A percentile compares a stretch with the other conserved stretches of the same genome.
Conservation (phyloP, 345 rosid species). For the Hibiscus tridactylites region DNA sequence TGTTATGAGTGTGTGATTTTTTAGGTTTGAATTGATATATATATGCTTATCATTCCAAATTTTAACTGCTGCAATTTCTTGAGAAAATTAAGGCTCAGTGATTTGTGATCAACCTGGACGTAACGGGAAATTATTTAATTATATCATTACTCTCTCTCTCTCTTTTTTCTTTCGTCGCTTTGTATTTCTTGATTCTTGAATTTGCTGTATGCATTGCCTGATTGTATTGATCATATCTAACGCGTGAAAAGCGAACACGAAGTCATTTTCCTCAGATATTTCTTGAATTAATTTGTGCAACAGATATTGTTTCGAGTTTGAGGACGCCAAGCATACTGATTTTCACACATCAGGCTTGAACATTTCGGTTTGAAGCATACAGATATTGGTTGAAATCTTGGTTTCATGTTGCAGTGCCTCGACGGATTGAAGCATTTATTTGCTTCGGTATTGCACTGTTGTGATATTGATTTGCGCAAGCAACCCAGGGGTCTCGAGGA, state of each 20-base stretch:
- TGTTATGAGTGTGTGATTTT: too few species aligned
- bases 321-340: not conserved
- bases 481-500: conserved; percentile 79
- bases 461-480: conserved; percentile 71
- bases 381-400: too few species aligned
- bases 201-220: not conserved
- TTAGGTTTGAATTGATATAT: too few species aligned
- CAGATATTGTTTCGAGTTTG: not conserved
- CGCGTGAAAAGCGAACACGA: not conserved
- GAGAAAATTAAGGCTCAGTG: too few species aligned
- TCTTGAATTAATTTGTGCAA: not conserved
- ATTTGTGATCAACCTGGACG: too few species aligned
- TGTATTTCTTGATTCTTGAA: too few species aligned
- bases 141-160: too few species aligned
- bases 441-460: conserved; percentile 61
- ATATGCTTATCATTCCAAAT: too few species aligned
- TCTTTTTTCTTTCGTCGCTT: too few species aligned
- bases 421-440: conserved; percentile 55
- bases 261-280: not conserved
- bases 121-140: too few species aligned
- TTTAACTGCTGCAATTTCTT: too few species aligned
- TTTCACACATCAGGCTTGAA: not conserved
- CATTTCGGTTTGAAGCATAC: not conserved
- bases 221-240: not conserved
- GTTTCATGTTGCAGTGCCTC: conserved; percentile 82